Evolutionary conservation across 2,329 filamentous ascomycete species (phyloP).

Genomic region (Sclerotiophoma versabilis): DNA sequence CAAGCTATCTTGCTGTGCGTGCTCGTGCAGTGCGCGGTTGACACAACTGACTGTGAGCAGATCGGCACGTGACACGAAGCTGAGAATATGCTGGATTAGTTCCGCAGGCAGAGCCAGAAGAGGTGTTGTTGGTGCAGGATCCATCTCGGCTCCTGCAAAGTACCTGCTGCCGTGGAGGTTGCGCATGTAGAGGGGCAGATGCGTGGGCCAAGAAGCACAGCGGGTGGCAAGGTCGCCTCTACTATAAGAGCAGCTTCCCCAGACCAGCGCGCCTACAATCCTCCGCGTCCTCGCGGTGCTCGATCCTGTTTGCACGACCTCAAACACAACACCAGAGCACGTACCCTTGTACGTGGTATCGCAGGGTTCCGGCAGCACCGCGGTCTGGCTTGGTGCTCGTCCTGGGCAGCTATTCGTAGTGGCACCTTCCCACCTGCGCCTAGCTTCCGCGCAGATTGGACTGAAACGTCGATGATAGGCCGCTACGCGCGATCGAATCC

Average conservation of each 20-base stretch:
- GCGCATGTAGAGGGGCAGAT: constrained; percentile 8
- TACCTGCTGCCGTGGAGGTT: constrained; percentile 9
- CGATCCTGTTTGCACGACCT: constrained; percentile 10
- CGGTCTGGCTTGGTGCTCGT: constrained; percentile 15
- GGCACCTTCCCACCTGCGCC: constrained; percentile 41
- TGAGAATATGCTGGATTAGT: constrained; percentile 75
- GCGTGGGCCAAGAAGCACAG: not conserved
- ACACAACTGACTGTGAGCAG: constrained; percentile 67
- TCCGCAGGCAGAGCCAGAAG: constrained; percentile 73
- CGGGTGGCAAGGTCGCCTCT: constrained; percentile 1
- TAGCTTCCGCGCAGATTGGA: constrained; percentile 28
- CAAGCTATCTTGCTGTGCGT: constrained; percentile 70
- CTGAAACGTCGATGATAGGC: constrained; percentile 22
- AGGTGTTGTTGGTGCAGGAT: constrained; percentile 20
- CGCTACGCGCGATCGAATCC: constrained; percentile 24
- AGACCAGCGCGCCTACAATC: constrained; percentile 7
- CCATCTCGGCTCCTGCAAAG: constrained; percentile 19
- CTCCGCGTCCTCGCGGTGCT: constrained; percentile 3
- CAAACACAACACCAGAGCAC: constrained; percentile 16
- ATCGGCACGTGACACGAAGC: constrained; percentile 69
- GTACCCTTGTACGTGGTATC: constrained; percentile 12
- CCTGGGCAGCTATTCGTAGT: constrained; percentile 29
- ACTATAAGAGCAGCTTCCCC: constrained; percentile 10
- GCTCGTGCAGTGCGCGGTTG: constrained; percentile 65
- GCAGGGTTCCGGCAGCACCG: constrained; percentile 18